Percentiles rank a stretch among this genome's conserved stretches.
These are phyloP conservation scores for Xylaria nigripes DNA, from an alignment of 495 filamentous ascomycete genomes.

Conservation along the genomic window DNA sequence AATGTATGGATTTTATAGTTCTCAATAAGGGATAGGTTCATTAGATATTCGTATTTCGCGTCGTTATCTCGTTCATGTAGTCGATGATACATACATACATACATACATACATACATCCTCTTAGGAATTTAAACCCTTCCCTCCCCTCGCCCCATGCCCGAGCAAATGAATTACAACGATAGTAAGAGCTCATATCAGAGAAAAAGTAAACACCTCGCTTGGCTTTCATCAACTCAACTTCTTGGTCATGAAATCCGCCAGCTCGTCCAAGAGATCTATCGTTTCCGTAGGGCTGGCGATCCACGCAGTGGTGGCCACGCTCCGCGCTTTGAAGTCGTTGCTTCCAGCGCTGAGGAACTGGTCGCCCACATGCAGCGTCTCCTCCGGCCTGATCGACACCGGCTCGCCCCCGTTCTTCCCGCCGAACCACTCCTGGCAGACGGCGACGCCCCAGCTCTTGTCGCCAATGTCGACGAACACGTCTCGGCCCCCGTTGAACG, in stretches of 20 bases:
- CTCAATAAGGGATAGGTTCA: too few species aligned
- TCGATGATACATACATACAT: too few species aligned
- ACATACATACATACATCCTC: too few species aligned
- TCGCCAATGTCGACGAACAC: conserved; percentile 99
- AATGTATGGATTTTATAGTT: too few species aligned
- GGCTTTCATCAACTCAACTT: conserved; percentile 27
- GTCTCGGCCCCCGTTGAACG: conserved; percentile 95
- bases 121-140: too few species aligned
- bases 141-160: too few species aligned
- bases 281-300: conserved; percentile 90
- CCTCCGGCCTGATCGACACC: conserved; percentile 36
- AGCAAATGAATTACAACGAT: neutral
- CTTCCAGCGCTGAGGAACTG: conserved; percentile 93
- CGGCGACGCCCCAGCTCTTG: conserved; percentile 88
- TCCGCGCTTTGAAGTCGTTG: conserved; percentile 87
- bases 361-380: conserved; percentile 81
- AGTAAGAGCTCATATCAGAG: neutral
- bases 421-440: conserved; percentile 87
- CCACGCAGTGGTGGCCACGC: conserved; percentile 67
- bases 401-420: conserved; percentile 34
- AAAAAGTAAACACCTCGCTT: neutral
- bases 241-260: conserved; percentile 50
- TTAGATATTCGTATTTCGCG: too few species aligned
- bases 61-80: too few species aligned
- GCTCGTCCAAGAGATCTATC: conserved; percentile 76